phyloP scores from a whole-genome alignment of 345 rosid species.

The Acer campestre region DNA sequence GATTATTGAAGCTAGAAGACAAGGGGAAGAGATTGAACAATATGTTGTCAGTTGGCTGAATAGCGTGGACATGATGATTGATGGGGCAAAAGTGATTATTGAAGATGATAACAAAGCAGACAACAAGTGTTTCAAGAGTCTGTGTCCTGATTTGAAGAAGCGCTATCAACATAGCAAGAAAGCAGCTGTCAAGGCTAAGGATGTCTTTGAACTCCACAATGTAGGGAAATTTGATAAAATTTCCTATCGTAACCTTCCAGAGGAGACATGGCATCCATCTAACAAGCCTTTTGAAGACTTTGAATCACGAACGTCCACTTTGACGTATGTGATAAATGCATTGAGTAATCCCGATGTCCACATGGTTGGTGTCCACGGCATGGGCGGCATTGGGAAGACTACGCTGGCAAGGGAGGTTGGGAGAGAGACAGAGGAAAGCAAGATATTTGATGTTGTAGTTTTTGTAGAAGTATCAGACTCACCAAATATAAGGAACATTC shows the following conservation, averaged over 20 bases:
- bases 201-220: neutral
- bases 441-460: neutral
- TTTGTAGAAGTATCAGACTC: neutral
- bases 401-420: neutral
- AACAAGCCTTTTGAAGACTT: too few species aligned
- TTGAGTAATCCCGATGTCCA: neutral
- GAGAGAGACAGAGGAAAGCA: neutral
- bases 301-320: neutral
- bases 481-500: neutral
- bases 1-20: too few species aligned
- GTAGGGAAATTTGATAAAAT: neutral
- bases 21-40: too few species aligned
- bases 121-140: neutral
- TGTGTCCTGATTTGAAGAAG: neutral
- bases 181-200: neutral
- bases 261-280: too few species aligned
- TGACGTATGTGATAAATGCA: neutral
- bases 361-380: neutral
- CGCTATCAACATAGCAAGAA: constrained; percentile 18
- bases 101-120: neutral
- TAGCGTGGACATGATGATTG: too few species aligned
- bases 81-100: neutral
- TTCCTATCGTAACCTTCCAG: too few species aligned
- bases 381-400: neutral
- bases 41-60: too few species aligned